phyloP scores from a whole-genome alignment of 257 asterid species.

The Solanum arcanum region DNA sequence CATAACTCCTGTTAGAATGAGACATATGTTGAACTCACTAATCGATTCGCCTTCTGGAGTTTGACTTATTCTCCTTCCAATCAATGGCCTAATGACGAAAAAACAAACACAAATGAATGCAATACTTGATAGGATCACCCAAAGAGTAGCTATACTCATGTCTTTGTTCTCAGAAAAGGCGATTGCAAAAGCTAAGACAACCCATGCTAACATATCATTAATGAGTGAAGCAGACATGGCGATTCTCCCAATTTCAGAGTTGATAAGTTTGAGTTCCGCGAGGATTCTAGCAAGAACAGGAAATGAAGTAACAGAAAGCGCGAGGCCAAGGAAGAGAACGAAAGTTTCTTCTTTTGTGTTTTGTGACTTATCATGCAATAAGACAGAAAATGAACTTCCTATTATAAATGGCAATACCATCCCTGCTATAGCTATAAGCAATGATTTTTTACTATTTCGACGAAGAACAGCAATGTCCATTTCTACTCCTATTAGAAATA shows the following conservation, averaged over 20 bases:
- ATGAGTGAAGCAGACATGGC: conserved; percentile 88
- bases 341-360: conserved; percentile 51
- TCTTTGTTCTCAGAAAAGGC: conserved; percentile 72
- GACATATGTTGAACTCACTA: conserved; percentile 59
- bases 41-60: conserved; percentile 73
- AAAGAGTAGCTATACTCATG: conserved; percentile 45
- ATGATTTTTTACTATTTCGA: conserved; percentile 53
- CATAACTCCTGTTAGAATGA: conserved; percentile 87
- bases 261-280: conserved; percentile 85
- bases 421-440: conserved; percentile 55
- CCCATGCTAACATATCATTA: conserved; percentile 94
- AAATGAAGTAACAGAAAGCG: conserved; percentile 81
- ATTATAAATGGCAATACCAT: conserved; percentile 70
- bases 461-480: conserved; percentile 81
- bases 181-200: conserved; percentile 66
- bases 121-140: conserved; percentile 65
- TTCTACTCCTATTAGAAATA: conserved; percentile 83
- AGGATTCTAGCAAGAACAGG: conserved; percentile 88
- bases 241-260: conserved; percentile 67
- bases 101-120: conserved; percentile 49
- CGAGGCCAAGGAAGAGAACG: conserved; percentile 82
- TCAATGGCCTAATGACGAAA: conserved; percentile 41
- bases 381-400: conserved; percentile 55
- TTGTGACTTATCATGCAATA: conserved; percentile 35
- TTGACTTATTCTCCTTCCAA: conserved; percentile 33